Percentiles rank a stretch among this genome's conserved stretches.
Evolutionary conservation across 345 rosid genomes (phyloP).

Genomic region (Chamaenerion angustifolium): DNA sequence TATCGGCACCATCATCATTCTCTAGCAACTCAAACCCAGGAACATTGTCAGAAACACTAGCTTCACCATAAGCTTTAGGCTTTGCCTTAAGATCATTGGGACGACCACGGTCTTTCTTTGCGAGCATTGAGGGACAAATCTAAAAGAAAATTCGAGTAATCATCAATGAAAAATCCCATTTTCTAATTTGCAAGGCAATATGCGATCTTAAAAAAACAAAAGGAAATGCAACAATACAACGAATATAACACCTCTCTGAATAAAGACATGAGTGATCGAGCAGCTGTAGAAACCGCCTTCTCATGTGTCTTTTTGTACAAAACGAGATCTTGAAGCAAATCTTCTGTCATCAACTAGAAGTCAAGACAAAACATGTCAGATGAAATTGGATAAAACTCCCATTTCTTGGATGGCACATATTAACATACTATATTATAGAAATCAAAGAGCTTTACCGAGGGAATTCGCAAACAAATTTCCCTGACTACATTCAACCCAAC

Average conservation of each 20-base stretch:
- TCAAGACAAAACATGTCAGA: conserved; percentile 8
- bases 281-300: conserved; percentile 75
- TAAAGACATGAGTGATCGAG: conserved; percentile 76
- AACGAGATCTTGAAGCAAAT: conserved; percentile 86
- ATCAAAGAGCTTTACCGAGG: conserved; percentile 39
- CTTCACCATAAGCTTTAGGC: conserved; percentile 85
- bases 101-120: conserved; percentile 94
- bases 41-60: conserved; percentile 39
- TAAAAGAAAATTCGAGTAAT: conserved; percentile 15
- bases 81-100: conserved; percentile 53
- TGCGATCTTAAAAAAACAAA: too few relatives aligned
- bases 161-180: too few relatives aligned
- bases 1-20: conserved; percentile 22
- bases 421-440: conserved; percentile 2
- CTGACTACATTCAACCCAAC: conserved; percentile 81
- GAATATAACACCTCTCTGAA: conserved; percentile 70
- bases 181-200: too few relatives aligned
- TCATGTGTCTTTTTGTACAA: conserved; percentile 76
- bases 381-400: not conserved
- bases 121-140: conserved; percentile 82
- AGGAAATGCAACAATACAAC: conserved; percentile 1
- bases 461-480: conserved; percentile 91
- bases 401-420: not conserved
- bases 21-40: conserved; percentile 66
- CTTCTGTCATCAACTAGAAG: conserved; percentile 84